A percentile compares a stretch with the other conserved stretches of the same genome.
Conservation (phyloP, 2,329 filamentous ascomycete species). For the Alternaria infectoria region DNA sequence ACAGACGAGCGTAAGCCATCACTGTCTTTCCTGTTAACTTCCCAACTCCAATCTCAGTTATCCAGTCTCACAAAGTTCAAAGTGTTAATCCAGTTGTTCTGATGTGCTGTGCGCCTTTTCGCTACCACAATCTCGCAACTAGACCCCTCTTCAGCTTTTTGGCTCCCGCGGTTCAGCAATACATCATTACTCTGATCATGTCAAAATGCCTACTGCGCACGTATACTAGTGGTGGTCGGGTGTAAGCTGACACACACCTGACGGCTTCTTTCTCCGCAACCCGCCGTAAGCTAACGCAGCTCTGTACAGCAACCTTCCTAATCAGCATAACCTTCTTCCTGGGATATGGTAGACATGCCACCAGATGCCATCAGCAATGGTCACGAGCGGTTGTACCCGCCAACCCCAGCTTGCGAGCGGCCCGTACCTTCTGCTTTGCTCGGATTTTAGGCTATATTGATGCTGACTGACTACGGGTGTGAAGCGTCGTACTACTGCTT, state of each 20-base stretch:
- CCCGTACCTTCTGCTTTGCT: background rate
- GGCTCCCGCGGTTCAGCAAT: background rate
- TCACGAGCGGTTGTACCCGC: background rate
- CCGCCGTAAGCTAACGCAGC: background rate
- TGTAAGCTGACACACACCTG: background rate
- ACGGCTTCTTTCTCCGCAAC: background rate
- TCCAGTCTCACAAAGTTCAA: background rate
- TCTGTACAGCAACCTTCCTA: background rate
- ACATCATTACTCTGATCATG: background rate
- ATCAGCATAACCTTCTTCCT: background rate
- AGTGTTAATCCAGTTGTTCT: background rate
- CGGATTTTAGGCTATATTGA: conserved; percentile 4
- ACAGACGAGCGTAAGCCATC: conserved; percentile 1
- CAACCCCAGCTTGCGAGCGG: background rate
- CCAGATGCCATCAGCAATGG: background rate
- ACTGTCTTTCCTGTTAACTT: background rate
- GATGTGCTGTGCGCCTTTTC: background rate
- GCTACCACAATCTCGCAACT: background rate
- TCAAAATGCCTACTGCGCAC: no score
- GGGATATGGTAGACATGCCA: background rate
- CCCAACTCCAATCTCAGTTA: background rate
- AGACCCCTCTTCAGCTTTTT: background rate
- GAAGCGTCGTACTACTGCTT: background rate
- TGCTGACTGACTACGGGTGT: conserved; percentile 3
- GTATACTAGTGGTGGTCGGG: background rate